These are phyloP conservation scores for Coniosporium apollinis DNA, from an alignment of 495 filamentous ascomycete genomes.

Conservation along the genomic window DNA sequence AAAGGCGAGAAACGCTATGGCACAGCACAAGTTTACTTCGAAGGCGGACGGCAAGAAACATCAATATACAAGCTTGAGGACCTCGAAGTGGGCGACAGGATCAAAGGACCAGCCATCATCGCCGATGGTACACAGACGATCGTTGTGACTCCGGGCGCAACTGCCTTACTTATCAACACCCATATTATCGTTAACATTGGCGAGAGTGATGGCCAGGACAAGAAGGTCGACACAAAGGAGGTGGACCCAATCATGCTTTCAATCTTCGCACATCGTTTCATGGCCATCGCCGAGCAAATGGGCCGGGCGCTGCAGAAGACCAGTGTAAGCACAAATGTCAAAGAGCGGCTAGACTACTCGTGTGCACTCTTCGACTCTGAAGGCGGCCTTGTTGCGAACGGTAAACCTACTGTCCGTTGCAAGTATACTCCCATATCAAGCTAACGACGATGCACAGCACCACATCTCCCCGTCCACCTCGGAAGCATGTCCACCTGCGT, in stretches of 20 bases:
- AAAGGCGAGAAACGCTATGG: slow-evolving; percentile 38
- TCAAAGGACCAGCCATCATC: slow-evolving; percentile 76
- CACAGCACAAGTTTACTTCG: slow-evolving; percentile 48
- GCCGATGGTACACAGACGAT: slow-evolving; percentile 95
- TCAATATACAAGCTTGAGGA: slow-evolving; percentile 74
- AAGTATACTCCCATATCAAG: neutral
- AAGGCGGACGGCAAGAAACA: slow-evolving; percentile 59
- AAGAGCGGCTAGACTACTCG: slow-evolving; percentile 91
- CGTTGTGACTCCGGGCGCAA: slow-evolving; percentile 67
- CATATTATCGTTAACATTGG: slow-evolving; percentile 60
- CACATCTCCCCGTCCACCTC: slow-evolving; percentile 85
- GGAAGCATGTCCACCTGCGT: slow-evolving; percentile 94
- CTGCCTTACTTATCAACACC: slow-evolving; percentile 54
- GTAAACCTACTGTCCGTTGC: slow-evolving; percentile 12
- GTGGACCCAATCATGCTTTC: slow-evolving; percentile 83
- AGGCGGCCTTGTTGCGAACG: slow-evolving; percentile 88
- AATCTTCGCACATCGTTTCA: slow-evolving; percentile 93
- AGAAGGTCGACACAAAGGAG: slow-evolving; percentile 29
- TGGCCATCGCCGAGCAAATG: slow-evolving; percentile 99
- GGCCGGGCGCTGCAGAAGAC: slow-evolving; percentile 91
- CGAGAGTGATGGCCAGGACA: slow-evolving; percentile 36
- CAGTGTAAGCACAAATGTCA: slow-evolving; percentile 93
- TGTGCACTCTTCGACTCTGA: slow-evolving; percentile 85
- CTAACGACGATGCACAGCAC: slow-evolving; percentile 32
- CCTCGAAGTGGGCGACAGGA: slow-evolving; percentile 54